Evolutionary conservation across 805 yeast genomes (phyloP), one percentile per base, ranked within the genome.

Genomic region (Hanseniaspora clermontiae): DNA sequence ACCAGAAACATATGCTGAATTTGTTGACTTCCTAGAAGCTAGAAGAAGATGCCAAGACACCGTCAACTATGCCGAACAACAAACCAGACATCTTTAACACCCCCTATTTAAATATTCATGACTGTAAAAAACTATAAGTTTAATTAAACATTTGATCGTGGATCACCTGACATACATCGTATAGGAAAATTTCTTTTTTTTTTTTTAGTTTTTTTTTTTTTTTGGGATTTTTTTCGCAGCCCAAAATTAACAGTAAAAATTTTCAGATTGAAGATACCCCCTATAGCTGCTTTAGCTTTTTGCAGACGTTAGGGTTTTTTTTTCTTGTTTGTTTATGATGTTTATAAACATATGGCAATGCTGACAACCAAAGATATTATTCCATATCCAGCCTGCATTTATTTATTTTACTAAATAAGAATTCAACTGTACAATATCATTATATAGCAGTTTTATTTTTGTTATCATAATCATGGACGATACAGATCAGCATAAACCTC

Each of bases 21-120:
- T 89, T 95, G 88, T 90, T 82, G 84, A 81, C 62, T 90, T 84
- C 66, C 77, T 90, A 17, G 90, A 85, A 64, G 97, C 95, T 31
- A 81, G 95, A 71, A 83, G 97, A 73, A 81, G 95, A 69, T 95
- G 95, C 4, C 76, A 75, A 57, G 95, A 83, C 51, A 87, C 95
- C 20, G 90, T 93, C 32, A 72, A 75, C 50, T 84, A 80, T 66
- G 87, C 75, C 15, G 70, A 69, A 54, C 57, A 53, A 39, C 78
- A 75, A 60, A 61, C 76, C 57, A 75, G 71, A 61, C 9, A 49
- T 34, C 12, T 11, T 5, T 32, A 32, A 24, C 27, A 24, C 5
- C 5, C 27, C 27, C 5, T 24, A 24, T 24, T 24, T 24, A 24
- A 24, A 24, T 24, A 24, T 24, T 24, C 27, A 24, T 24, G 27